A percentile compares a stretch with the other conserved stretches of the same genome.
These are phyloP conservation scores for Anthoceros angustus DNA, from an alignment of 225 moss, liverwort and hornwort genomes.

Conservation along the genomic window DNA sequence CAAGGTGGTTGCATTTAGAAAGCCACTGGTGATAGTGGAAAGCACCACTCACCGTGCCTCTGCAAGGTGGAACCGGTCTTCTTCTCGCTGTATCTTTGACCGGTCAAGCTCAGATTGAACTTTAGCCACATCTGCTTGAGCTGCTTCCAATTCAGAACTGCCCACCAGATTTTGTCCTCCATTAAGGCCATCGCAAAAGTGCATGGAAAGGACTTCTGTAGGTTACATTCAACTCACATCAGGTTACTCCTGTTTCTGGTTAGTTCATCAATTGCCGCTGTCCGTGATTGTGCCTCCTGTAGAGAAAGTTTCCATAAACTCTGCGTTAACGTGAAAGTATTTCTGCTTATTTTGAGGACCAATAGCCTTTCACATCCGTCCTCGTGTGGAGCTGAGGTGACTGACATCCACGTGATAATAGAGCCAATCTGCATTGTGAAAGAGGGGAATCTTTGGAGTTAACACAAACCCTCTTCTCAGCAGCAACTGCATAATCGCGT, in stretches of 20 bases:
- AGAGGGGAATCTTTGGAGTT: background rate
- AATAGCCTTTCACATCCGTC: too few species aligned
- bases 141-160: constrained; percentile 55
- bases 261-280: constrained; percentile 36
- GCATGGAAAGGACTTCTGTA: background rate
- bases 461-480: constrained; percentile 4
- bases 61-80: constrained; percentile 24
- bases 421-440: background rate
- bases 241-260: constrained; percentile 43
- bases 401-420: background rate
- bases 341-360: too few species aligned
- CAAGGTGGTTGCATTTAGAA: background rate
- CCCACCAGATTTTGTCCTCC: background rate
- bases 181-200: background rate
- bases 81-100: constrained; percentile 37
- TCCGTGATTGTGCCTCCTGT: constrained; percentile 54
- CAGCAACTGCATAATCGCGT: constrained; percentile 40
- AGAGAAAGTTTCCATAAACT: constrained; percentile 6
- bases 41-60: constrained; percentile 33
- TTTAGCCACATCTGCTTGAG: constrained; percentile 30
- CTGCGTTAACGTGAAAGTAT: background rate
- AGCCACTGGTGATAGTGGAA: background rate
- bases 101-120: constrained; percentile 43
- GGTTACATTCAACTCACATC: constrained; percentile 26
- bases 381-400: too few species aligned